Conservation (phyloP, 2,329 filamentous ascomycete species). For the Aureobasidium sp. region DNA sequence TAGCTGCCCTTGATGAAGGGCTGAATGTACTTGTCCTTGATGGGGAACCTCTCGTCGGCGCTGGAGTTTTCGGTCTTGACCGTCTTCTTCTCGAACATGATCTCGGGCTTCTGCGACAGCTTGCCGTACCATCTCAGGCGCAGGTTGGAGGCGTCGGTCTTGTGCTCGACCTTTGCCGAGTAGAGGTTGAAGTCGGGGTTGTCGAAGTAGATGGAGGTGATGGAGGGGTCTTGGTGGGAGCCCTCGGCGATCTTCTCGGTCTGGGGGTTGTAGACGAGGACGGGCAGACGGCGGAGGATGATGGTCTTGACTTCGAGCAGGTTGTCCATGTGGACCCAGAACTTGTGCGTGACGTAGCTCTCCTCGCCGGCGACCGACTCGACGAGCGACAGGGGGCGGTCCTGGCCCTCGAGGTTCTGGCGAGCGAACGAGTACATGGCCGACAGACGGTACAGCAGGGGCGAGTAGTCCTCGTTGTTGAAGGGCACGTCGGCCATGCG, state of each 20-base stretch:
- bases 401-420: conserved; percentile 62
- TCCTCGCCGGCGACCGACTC: conserved; percentile 42
- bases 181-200: conserved; percentile 80
- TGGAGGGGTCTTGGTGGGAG: conserved; percentile 69
- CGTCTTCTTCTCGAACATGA: conserved; percentile 83
- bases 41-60: conserved; percentile 68
- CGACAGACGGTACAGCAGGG: conserved; percentile 77
- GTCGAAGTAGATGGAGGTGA: conserved; percentile 96
- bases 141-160: conserved; percentile 68
- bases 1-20: conserved; percentile 80
- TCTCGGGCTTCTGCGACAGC: conserved; percentile 65
- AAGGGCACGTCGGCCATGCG: conserved; percentile 82
- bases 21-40: conserved; percentile 92
- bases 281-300: conserved; percentile 80
- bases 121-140: conserved; percentile 89
- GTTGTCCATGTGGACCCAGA: conserved; percentile 96
- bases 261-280: conserved; percentile 87
- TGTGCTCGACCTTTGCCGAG: conserved; percentile 69
- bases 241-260: conserved; percentile 73
- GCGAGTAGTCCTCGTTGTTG: conserved; percentile 90
- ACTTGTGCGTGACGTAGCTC: conserved; percentile 79
- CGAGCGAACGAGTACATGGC: conserved; percentile 93
- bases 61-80: conserved; percentile 67
- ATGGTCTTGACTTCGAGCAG: conserved; percentile 94
- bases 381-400: conserved; percentile 31